Conservation (phyloP, 129 eudicot species). For the Artemisia annua region DNA sequence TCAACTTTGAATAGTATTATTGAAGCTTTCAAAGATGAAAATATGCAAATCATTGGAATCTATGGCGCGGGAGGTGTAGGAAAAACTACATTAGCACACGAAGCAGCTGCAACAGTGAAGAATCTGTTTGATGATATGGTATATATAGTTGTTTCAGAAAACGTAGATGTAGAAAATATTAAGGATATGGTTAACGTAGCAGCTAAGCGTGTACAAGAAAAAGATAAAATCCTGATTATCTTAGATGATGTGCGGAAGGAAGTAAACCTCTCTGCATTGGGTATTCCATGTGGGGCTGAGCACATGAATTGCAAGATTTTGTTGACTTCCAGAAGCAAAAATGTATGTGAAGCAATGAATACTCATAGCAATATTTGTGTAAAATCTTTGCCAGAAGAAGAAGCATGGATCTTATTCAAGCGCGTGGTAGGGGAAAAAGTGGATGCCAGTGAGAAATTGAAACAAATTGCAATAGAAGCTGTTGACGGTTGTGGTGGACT, state of each 20-base stretch:
- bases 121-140: not conserved
- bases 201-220: too few species aligned
- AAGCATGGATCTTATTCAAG: slow-evolving; percentile 17
- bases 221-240: slow-evolving; percentile 19
- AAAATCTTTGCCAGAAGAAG: not conserved
- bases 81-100: not conserved
- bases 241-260: slow-evolving; percentile 21
- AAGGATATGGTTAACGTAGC: too few species aligned
- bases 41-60: slow-evolving; percentile 26
- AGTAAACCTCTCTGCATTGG: not conserved
- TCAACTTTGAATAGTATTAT: not conserved
- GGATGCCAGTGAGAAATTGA: not conserved
- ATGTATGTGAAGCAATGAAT: slow-evolving; percentile 10
- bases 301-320: slow-evolving; percentile 26
- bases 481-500: not conserved
- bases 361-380: not conserved
- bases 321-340: slow-evolving; percentile 19
- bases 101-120: not conserved
- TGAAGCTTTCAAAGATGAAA: not conserved
- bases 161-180: too few species aligned
- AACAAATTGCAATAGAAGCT: not conserved
- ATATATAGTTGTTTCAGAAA: too few species aligned
- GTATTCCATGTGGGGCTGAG: slow-evolving; percentile 19
- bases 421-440: slow-evolving; percentile 7
- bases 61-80: slow-evolving; percentile 24